Percentiles rank a stretch among this genome's conserved stretches.
These are phyloP conservation scores for Porpolomopsis calyptriformis DNA, from an alignment of 768 basidiomycete genomes.

Conservation along the genomic window DNA sequence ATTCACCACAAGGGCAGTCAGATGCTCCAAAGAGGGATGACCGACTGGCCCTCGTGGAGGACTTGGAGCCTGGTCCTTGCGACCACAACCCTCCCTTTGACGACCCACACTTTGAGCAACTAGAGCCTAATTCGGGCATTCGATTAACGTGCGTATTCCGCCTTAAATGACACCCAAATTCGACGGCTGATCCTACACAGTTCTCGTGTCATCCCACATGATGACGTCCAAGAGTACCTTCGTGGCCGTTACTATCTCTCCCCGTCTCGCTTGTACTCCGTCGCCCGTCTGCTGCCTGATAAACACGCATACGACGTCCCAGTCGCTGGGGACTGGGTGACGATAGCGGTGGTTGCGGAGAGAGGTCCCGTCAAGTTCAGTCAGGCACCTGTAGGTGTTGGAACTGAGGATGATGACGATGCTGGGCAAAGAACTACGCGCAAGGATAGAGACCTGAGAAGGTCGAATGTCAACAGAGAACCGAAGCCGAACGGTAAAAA, in stretches of 20 bases:
- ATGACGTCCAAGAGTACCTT: slow-evolving; percentile 72
- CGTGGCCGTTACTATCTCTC: slow-evolving; percentile 78
- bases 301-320: slow-evolving; percentile 87
- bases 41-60: slow-evolving; percentile 59
- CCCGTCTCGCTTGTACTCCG: slow-evolving; percentile 82
- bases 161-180: slow-evolving; percentile 1
- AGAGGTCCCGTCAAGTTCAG: slow-evolving; percentile 70
- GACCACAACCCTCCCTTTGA: slow-evolving; percentile 62
- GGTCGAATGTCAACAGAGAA: slow-evolving; percentile 25
- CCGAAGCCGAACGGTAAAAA: slow-evolving; percentile 50
- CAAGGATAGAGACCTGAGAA: slow-evolving; percentile 21
- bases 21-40: slow-evolving; percentile 41
- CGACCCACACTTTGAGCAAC: slow-evolving; percentile 63
- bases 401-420: slow-evolving; percentile 34
- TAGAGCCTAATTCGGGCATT: slow-evolving; percentile 91
- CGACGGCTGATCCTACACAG: slow-evolving; percentile 27
- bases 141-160: slow-evolving; percentile 54
- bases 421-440: slow-evolving; percentile 13
- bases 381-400: slow-evolving; percentile 50
- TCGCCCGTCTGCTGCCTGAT: slow-evolving; percentile 63
- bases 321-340: slow-evolving; percentile 87
- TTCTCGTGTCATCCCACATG: slow-evolving; percentile 62
- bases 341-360: slow-evolving; percentile 92
- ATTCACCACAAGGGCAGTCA: slow-evolving; percentile 12
- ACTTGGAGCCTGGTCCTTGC: slow-evolving; percentile 65